Evolutionary conservation across 805 yeast genomes (phyloP).

Genomic region (Candida quercuum): DNA sequence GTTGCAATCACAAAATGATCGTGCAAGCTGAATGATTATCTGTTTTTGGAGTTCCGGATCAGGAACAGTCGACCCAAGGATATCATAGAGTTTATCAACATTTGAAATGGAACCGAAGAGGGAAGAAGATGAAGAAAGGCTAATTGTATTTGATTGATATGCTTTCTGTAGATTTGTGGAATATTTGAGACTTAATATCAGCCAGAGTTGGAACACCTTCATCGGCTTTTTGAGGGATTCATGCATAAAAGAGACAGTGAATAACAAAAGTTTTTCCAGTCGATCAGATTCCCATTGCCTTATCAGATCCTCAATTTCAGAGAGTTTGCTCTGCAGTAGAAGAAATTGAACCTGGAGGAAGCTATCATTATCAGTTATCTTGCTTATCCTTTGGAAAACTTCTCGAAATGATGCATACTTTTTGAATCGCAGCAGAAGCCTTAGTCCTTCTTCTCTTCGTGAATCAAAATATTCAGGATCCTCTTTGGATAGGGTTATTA

Average conservation of each 20-base stretch:
- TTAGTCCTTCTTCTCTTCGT: not conserved
- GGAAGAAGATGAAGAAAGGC: not conserved
- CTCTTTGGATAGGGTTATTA: not conserved
- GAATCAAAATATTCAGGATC: not conserved
- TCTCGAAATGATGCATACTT: not conserved
- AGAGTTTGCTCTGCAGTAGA: not conserved
- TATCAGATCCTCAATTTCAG: not conserved
- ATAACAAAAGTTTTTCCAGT: not conserved
- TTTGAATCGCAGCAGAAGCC: not conserved
- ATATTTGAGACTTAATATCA: not conserved
- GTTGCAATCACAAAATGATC: too few relatives aligned
- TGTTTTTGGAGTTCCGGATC: too few relatives aligned
- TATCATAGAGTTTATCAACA: too few relatives aligned
- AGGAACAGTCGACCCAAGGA: too few relatives aligned
- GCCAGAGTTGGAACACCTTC: not conserved
- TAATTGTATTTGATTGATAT: not conserved
- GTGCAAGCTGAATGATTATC: too few relatives aligned
- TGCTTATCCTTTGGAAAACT: not conserved
- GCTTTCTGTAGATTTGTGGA: not conserved
- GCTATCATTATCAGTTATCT: not conserved
- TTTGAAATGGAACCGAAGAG: not conserved
- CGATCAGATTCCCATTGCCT: not conserved
- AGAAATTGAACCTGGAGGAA: not conserved
- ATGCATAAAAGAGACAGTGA: not conserved
- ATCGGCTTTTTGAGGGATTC: not conserved